Percentiles rank a stretch among this genome's conserved stretches.
Conservation (phyloP, 208 protist genomes). For the Strigomonas galati region DNA sequence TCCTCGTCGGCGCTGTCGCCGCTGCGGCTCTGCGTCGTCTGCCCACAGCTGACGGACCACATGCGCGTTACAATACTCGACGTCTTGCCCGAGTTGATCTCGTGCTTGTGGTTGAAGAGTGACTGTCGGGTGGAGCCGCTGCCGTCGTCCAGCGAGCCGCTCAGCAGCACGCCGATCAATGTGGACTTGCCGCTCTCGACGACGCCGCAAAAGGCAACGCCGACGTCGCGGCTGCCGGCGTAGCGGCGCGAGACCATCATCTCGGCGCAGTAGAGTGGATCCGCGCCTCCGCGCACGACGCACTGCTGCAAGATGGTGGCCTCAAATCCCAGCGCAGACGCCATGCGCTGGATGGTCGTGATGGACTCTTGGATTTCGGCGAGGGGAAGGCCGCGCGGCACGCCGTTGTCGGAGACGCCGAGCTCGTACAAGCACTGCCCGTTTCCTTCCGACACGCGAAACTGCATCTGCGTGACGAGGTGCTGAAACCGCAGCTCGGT, state of each 20-base stretch:
- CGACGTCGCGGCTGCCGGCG: slow-evolving; percentile 49
- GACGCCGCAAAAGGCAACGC: slow-evolving; percentile 83
- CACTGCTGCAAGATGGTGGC: slow-evolving; percentile 58
- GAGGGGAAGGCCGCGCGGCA: slow-evolving; percentile 64
- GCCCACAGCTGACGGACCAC: slow-evolving; percentile 45
- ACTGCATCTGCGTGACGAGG: slow-evolving; percentile 94
- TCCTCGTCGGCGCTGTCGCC: background rate
- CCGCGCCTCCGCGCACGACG: slow-evolving; percentile 17
- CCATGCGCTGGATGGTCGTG: slow-evolving; percentile 74
- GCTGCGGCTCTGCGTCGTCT: slow-evolving; percentile 1
- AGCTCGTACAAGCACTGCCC: slow-evolving; percentile 94
- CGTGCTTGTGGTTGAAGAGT: slow-evolving; percentile 96
- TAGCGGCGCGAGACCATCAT: slow-evolving; percentile 73
- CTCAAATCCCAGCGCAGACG: slow-evolving; percentile 53
- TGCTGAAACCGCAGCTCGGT: slow-evolving; percentile 85
- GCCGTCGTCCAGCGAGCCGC: slow-evolving; percentile 72
- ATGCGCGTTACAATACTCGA: slow-evolving; percentile 92
- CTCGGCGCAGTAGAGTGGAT: slow-evolving; percentile 69
- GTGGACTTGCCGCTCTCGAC: slow-evolving; percentile 86
- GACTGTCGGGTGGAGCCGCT: slow-evolving; percentile 66
- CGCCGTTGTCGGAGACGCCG: slow-evolving; percentile 91
- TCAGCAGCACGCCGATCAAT: slow-evolving; percentile 74
- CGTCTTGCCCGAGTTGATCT: slow-evolving; percentile 92
- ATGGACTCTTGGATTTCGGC: slow-evolving; percentile 82
- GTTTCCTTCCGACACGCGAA: slow-evolving; percentile 87